Evolutionary conservation across 305 asterid genomes (phyloP), one percentile per base, ranked within the genome.

Genomic region (Fraxinus velutina): DNA sequence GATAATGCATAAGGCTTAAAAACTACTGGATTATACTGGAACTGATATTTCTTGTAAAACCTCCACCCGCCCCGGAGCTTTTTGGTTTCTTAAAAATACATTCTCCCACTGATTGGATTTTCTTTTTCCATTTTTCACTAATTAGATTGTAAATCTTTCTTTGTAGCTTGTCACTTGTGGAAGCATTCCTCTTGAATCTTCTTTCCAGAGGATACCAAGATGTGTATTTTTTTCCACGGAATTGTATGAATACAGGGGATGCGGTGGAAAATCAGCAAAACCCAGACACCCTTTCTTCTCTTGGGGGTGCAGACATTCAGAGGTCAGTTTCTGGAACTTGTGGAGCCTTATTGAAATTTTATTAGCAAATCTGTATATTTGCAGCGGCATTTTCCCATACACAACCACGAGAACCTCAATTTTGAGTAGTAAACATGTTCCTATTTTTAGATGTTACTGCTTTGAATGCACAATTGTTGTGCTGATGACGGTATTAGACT

Each of bases 121-220:
- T 50, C 7, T 4, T 50, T n/a, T 47, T 15, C 19, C 21, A n/a
- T 44, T 47, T 75, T 30, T 39, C n/a, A 29, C 70, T 19, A 21
- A 19, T 60, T 60, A 60, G 30, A 29, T 60, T 75, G 17, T 50
- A 37, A 71, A 24, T 66, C 79, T 29, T 80, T 87, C 73, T 75
- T 19, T 80, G 78, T 77, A 93, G 97, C 92, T 93, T 44, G 96
- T 93, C 82, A 93, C 97, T 47, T 93, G 97, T 84, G 97, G 97
- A 55, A 89, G 93, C 85, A 84, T 90, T 83, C 94, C 97, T 73
- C 92, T 93, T 62, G 96, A 91, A 84, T 85, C 97, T 47, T 90
- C 97, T 22, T 93, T 90, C 84, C 94, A 90, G 85, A 89, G 85
- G 86, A 82, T 90, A 78, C 87, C 91, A 24, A 89, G 97, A 88